These are phyloP conservation scores for Acanthamoeba sp. DNA, from an alignment of 208 protist species.

Conservation along the genomic window DNA sequence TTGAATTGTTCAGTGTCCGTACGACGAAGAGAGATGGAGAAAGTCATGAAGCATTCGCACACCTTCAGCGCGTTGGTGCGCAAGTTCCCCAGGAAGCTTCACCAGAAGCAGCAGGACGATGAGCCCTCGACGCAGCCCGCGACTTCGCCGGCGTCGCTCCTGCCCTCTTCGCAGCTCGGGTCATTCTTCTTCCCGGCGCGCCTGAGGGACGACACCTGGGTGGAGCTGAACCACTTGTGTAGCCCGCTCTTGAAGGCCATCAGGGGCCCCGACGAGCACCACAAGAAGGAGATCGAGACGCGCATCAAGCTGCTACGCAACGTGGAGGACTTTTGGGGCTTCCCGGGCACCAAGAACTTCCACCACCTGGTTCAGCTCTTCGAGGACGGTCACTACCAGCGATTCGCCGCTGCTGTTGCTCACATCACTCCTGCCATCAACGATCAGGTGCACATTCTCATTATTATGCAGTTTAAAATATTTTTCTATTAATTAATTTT, in stretches of 20 bases:
- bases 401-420: neutral
- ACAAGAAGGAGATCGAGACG: slow-evolving; percentile 17
- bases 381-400: slow-evolving; percentile 28
- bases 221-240: slow-evolving; percentile 47
- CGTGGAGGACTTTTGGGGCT: slow-evolving; percentile 54
- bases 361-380: slow-evolving; percentile 17
- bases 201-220: slow-evolving; percentile 56
- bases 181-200: slow-evolving; percentile 60
- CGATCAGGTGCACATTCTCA: neutral
- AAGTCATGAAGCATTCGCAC: slow-evolving; percentile 1
- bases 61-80: slow-evolving; percentile 31
- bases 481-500: neutral
- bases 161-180: neutral
- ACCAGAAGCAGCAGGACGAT: neutral
- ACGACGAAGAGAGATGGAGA: slow-evolving; percentile 33
- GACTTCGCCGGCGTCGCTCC: neutral
- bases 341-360: slow-evolving; percentile 20
- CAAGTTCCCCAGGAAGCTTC: slow-evolving; percentile 44
- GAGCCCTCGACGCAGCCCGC: neutral
- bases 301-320: neutral
- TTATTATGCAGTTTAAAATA: neutral
- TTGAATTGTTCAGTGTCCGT: too few relatives aligned
- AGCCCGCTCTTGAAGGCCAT: neutral
- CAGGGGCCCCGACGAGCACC: neutral
- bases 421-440: slow-evolving; percentile 35